These are phyloP conservation scores for Albifimbria verrucaria DNA, from an alignment of 2,329 filamentous ascomycete genomes.

Conservation along the genomic window DNA sequence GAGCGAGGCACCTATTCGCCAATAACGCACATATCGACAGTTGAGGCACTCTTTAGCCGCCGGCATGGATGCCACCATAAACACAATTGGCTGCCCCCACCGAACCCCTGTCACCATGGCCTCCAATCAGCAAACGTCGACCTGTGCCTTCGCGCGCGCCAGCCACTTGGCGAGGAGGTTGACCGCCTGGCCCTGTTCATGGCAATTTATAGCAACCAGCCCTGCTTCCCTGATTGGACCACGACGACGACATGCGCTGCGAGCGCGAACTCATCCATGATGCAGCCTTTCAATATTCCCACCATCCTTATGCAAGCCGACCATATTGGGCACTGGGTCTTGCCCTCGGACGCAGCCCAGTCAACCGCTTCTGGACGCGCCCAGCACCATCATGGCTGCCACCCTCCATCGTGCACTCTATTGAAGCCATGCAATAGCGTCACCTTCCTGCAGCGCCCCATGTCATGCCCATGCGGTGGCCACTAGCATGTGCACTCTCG, in stretches of 20 bases:
- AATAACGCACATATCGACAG: neutral
- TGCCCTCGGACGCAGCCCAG: conserved; percentile 17
- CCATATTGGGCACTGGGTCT: conserved; percentile 16
- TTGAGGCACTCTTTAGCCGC: conserved; percentile 18
- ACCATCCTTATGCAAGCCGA: conserved; percentile 13
- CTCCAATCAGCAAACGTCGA: conserved; percentile 21
- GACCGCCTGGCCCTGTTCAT: conserved; percentile 18
- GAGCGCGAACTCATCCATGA: conserved; percentile 16
- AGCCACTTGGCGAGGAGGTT: conserved; percentile 25
- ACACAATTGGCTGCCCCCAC: conserved; percentile 14
- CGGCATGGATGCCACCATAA: conserved; percentile 8
- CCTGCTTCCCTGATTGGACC: conserved; percentile 28
- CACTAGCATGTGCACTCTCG: conserved; percentile 16
- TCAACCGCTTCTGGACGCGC: conserved; percentile 16
- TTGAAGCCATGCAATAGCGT: neutral
- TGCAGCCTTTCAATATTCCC: conserved; percentile 17
- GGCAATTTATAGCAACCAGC: conserved; percentile 32
- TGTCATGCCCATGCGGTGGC: conserved; percentile 15
- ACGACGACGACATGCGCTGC: conserved; percentile 12
- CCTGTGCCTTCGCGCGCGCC: conserved; percentile 35
- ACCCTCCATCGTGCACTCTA: conserved; percentile 4
- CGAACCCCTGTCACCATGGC: conserved; percentile 1
- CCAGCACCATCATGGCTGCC: conserved; percentile 12
- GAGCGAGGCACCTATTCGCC: neutral
- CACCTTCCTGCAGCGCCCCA: conserved; percentile 8